Evolutionary conservation across 2,329 filamentous ascomycete species (phyloP), one percentile per base, ranked within the genome.

Genomic region (Arachnomyces sp.): DNA sequence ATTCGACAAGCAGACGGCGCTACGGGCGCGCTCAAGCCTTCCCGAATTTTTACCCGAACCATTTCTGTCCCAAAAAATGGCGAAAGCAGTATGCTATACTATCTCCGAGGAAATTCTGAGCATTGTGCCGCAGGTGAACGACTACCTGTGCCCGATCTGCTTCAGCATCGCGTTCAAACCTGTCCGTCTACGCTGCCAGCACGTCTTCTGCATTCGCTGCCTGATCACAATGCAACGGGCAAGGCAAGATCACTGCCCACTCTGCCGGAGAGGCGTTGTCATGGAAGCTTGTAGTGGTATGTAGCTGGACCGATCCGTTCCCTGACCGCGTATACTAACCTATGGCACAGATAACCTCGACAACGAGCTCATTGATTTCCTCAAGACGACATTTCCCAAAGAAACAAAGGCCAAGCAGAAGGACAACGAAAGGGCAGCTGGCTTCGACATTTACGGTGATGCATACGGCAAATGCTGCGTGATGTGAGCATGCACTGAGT

Each of bases 141-240:
- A 93, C 61, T 90, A 88, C 61, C 70, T 80, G 7, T 93, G 86
- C 52, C 85, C 86, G 1, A 78, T 92, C 44, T 92, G 87, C 63
- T 81, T 82, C 51, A 76, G 75, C 32, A 77, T 94, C 43, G 78
- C 82, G n/a, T 92, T 83, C 70, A 77, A 84, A 50, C 87, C 87
- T 0, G 77, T 94, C n/a, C 76, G 80, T 16, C 69, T 93, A 28
- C 72, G 74, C 11, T 94, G 87, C 59, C 66, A 73, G 18, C 85
- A 92, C 49, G 66, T 89, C 11, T 89, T 90, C 55, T 94, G 87
- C 64, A 90, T 92, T 42, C 73, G 84, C 2, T 94, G 87, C 56
- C 72, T 90, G 36, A 79, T 93, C 46, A 79, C 84, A 51, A 77
- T 94, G 65, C 86, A 92, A 58, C 77, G 79, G 34, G 75, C 77